Percentiles rank a stretch among this genome's conserved stretches.
These are phyloP conservation scores for Xylariaceae sp. DNA, from an alignment of 2,329 filamentous ascomycete species.

Conservation along the genomic window DNA sequence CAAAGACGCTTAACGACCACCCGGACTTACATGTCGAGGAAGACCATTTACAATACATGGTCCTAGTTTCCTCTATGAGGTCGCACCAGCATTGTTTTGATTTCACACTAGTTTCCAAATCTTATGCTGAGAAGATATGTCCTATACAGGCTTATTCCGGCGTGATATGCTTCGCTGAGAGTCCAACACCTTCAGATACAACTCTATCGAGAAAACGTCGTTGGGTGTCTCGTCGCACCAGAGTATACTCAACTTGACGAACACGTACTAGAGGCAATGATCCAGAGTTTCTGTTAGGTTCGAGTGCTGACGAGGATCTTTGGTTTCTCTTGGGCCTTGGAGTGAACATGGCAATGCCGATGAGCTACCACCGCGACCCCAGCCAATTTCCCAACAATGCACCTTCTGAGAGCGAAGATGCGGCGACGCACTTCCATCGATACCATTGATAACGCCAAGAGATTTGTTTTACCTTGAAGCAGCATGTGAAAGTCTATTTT, in stretches of 20 bases:
- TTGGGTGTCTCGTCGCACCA: constrained; percentile 48
- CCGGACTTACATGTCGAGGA: not conserved
- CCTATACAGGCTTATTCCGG: constrained; percentile 43
- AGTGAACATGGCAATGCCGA: constrained; percentile 48
- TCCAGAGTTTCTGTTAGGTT: constrained; percentile 48
- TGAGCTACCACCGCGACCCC: constrained; percentile 51
- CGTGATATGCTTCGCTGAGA: constrained; percentile 45
- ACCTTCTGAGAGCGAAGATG: constrained; percentile 46
- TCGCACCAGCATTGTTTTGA: not conserved
- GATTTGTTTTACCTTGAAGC: too few species aligned
- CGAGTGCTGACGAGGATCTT: constrained; percentile 48
- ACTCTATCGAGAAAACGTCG: constrained; percentile 45
- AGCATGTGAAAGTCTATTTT: too few species aligned
- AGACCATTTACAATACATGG: constrained; percentile 35
- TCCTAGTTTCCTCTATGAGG: constrained; percentile 45
- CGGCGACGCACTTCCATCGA: constrained; percentile 26
- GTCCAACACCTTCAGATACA: constrained; percentile 44
- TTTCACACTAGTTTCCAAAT: not conserved
- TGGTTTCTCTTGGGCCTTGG: constrained; percentile 48
- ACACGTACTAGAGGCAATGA: constrained; percentile 49
- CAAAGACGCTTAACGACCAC: not conserved
- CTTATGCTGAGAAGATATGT: not conserved
- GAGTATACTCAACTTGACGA: constrained; percentile 48
- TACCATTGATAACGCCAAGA: too few species aligned
- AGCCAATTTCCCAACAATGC: constrained; percentile 32